phyloP scores from a whole-genome alignment of 306 rosid species.

The Lupinus albus region DNA sequence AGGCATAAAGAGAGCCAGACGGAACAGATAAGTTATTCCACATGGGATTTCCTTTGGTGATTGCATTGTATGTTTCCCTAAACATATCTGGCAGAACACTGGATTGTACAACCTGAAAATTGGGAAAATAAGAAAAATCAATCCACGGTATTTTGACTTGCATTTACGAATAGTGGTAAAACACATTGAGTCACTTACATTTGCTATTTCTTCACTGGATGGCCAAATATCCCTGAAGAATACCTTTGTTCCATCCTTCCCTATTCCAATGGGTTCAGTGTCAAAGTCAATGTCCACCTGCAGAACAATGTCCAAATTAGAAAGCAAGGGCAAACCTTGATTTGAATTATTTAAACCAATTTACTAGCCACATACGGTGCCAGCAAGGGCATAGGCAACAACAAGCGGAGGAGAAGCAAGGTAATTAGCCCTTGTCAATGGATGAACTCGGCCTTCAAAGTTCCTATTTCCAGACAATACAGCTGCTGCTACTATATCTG shows the following conservation, averaged over 20 bases:
- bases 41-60: conserved; percentile 89
- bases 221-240: conserved; percentile 95
- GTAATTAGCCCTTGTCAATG: conserved; percentile 92
- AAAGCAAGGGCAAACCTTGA: conserved; percentile 29
- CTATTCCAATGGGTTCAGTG: conserved; percentile 73
- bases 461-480: conserved; percentile 98
- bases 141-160: conserved; percentile 12
- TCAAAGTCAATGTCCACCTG: conserved; percentile 93
- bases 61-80: conserved; percentile 84
- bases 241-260: conserved; percentile 71
- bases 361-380: conserved; percentile 69
- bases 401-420: conserved; percentile 99
- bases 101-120: conserved; percentile 81
- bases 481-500: conserved; percentile 93
- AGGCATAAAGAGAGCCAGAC: conserved; percentile 74
- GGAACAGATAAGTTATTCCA: conserved; percentile 92
- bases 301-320: conserved; percentile 45
- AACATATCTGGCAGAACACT: conserved; percentile 95
- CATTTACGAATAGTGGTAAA: conserved; percentile 29
- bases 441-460: conserved; percentile 97
- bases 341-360: conserved; percentile 26
- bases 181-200: conserved; percentile 51
- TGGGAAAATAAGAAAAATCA: conserved; percentile 36
- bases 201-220: conserved; percentile 79
- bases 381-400: conserved; percentile 97